phyloP scores from a whole-genome alignment of 805 yeast species.

The Candida krabiensis region DNA sequence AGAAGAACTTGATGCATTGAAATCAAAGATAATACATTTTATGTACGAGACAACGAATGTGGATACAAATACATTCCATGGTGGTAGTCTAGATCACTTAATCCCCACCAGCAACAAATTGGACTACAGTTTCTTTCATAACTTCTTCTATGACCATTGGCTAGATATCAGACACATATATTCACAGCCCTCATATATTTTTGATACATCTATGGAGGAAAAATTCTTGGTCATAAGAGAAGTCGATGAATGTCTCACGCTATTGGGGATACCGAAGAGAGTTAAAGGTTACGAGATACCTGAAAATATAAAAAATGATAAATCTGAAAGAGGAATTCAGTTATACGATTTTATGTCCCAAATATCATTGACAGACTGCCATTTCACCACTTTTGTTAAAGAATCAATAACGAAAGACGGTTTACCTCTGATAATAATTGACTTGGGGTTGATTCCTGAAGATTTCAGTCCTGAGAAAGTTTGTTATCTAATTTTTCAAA shows the following conservation, averaged over 20 bases:
- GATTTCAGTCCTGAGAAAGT: conserved; percentile 48
- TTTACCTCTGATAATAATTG: conserved; percentile 61
- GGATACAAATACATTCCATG: conserved; percentile 8
- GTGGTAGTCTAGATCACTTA: conserved; percentile 11
- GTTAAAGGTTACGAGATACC: conserved; percentile 58
- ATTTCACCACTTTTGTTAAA: conserved; percentile 47
- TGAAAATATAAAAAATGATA: conserved; percentile 47
- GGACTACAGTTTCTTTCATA: conserved; percentile 41
- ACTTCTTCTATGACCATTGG: conserved; percentile 52
- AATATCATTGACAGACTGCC: conserved; percentile 55
- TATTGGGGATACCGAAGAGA: conserved; percentile 61
- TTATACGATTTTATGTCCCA: conserved; percentile 75
- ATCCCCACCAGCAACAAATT: conserved; percentile 30
- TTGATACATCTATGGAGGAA: conserved; percentile 14
- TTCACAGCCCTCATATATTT: conserved; percentile 14
- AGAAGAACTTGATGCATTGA: conserved; percentile 42
- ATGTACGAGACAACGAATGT: conserved; percentile 33
- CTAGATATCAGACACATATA: conserved; percentile 26
- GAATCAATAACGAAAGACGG: conserved; percentile 75
- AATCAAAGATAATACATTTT: conserved; percentile 39
- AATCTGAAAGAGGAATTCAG: conserved; percentile 46
- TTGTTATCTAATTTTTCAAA: conserved; percentile 60
- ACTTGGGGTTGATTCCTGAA: conserved; percentile 40
- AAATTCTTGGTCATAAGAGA: conserved; percentile 33
- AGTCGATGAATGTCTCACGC: conserved; percentile 47